phyloP scores from a whole-genome alignment of 345 rosid species.

The Melaleuca quinquenervia region DNA sequence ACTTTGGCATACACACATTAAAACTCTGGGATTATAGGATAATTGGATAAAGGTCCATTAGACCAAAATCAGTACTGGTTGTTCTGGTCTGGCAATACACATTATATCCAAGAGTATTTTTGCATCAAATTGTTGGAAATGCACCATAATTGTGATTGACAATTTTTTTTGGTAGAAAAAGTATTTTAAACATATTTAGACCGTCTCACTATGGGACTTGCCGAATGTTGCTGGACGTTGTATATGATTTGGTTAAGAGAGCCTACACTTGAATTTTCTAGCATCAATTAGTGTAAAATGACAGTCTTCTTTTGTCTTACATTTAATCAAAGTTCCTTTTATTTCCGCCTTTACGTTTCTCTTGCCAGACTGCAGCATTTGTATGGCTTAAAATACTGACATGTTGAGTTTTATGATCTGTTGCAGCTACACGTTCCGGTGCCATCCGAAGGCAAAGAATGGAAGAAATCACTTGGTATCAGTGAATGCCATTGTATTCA shows the following conservation, averaged over 20 bases:
- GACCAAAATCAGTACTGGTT: neutral
- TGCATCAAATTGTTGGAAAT: neutral
- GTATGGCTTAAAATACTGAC: neutral
- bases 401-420: neutral
- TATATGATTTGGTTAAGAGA: neutral
- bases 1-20: neutral
- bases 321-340: neutral
- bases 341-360: neutral
- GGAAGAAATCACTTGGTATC: slow-evolving; percentile 45
- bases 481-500: slow-evolving; percentile 61
- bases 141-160: neutral
- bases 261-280: neutral
- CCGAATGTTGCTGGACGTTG: fast-evolving
- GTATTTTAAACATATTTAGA: neutral
- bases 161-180: neutral
- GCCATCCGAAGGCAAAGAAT: slow-evolving; percentile 59
- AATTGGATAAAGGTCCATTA: neutral
- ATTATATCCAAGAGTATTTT: neutral
- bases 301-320: neutral
- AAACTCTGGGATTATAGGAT: neutral
- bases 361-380: neutral
- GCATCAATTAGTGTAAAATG: neutral
- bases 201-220: neutral
- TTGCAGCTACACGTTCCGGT: slow-evolving; percentile 63
- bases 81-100: neutral